These are phyloP conservation scores for Alternaria tenuissima DNA, from an alignment of 2,329 filamentous ascomycete genomes.

Conservation along the genomic window DNA sequence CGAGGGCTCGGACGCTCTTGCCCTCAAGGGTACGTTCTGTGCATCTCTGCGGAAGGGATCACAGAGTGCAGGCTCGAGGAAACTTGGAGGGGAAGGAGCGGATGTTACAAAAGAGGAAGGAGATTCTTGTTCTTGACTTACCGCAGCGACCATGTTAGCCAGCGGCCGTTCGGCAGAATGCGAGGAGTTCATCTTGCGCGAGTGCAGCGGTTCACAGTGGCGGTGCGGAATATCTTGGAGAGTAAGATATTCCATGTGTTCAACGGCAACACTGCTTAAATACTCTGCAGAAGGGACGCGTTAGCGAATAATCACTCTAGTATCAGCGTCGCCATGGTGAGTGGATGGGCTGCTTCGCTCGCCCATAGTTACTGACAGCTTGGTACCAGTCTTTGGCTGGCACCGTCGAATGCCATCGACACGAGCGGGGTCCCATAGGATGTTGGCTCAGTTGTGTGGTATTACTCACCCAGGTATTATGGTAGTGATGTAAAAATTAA, in stretches of 20 bases:
- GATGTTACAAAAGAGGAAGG: slow-evolving; percentile 13
- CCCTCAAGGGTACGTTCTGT: background rate
- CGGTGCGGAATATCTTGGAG: slow-evolving; percentile 51
- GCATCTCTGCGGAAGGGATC: slow-evolving; percentile 7
- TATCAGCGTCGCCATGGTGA: slow-evolving; percentile 15
- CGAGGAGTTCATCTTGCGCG: slow-evolving; percentile 40
- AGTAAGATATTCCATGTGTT: slow-evolving; percentile 49
- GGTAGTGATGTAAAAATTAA: slow-evolving; percentile 18
- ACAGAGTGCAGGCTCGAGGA: slow-evolving; percentile 8
- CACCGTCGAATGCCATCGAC: slow-evolving; percentile 11
- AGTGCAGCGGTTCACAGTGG: slow-evolving; percentile 38
- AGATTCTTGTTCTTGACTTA: slow-evolving; percentile 30
- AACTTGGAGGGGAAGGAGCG: slow-evolving; percentile 1
- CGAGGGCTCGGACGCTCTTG: background rate
- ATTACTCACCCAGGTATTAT: slow-evolving; percentile 19
- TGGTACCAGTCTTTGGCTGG: slow-evolving; percentile 15
- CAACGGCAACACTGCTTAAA: slow-evolving; percentile 15
- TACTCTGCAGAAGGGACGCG: slow-evolving; percentile 16
- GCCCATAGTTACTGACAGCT: slow-evolving; percentile 24
- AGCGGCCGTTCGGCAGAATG: slow-evolving; percentile 34
- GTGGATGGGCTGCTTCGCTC: slow-evolving; percentile 6
- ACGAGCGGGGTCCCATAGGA: slow-evolving; percentile 11
- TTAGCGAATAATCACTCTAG: slow-evolving; percentile 7
- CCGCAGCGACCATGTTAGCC: slow-evolving; percentile 39
- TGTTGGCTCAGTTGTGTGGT: background rate